Evolutionary conservation across 352 stramenopile genomes (phyloP), one percentile per base, ranked within the genome.

Genomic region (Globisporangium orthogonon): DNA sequence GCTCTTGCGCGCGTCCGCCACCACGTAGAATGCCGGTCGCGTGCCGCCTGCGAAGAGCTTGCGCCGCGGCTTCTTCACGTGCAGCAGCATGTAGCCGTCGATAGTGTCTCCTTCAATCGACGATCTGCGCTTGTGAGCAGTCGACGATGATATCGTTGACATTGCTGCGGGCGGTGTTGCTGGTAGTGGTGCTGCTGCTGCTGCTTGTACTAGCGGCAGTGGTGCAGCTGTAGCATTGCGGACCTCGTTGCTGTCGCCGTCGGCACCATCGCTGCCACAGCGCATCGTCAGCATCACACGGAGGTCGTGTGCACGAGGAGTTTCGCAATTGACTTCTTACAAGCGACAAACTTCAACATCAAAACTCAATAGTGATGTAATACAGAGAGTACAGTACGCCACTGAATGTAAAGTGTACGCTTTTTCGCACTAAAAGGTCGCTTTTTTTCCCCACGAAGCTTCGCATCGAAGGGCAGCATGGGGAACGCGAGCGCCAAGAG

Each of bases 401-500:
- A 23, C 10, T 43, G 6, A 37, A 37, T 37, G 6, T 37, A 11
- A 37, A 11, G 33, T 37, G 33, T 5, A 11, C 33, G 6, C 6
- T 9, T 37, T 37, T 43, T 13, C 37, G 11, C 5, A 6, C 37
- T 14, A 15, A 43, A 43, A 43, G 11, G 37, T 43, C 37, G 11
- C 37, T 17, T 17, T 43, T 43, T 14, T 13, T 13, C 10, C 7
- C 10, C 13, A 17, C 37, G 37, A 43, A 17, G 11, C 7, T 4
- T 4, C 7, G 35, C 35, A 41, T 7, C 9, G 9, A 41, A 11
- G 9, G 17, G 37, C 14, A 46, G 28, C 57, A 85, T 85, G 75
- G 75, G 73, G 45, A 90, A 88, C 62, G 69, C 76, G 48, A 66
- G 64, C 51, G 65, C 68, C 23, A 91, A 87, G 63, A 75, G 74